Conservation (phyloP, 139 green algal species). For the Picochlorum sp. region DNA sequence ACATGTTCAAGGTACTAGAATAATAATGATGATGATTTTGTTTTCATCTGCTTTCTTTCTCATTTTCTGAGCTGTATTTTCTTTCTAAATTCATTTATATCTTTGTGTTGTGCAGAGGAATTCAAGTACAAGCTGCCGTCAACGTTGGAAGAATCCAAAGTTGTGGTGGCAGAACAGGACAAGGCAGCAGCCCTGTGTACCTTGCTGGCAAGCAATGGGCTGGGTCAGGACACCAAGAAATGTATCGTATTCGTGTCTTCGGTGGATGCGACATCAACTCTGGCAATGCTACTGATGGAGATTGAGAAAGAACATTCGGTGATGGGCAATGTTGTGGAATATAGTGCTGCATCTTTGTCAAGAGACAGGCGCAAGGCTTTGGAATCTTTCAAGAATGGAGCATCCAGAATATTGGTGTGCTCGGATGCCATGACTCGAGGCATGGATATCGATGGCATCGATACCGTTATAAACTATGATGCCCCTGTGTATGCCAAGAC, state of each 20-base stretch:
- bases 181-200: slow-evolving; percentile 67
- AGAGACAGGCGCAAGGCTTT: slow-evolving; percentile 10
- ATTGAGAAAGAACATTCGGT: neutral
- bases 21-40: slow-evolving; percentile 1
- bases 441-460: slow-evolving; percentile 69
- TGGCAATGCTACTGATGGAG: slow-evolving; percentile 22
- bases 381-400: neutral
- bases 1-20: slow-evolving; percentile 12
- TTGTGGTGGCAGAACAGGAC: slow-evolving; percentile 48
- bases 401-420: slow-evolving; percentile 56
- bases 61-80: too few relatives aligned
- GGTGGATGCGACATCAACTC: slow-evolving; percentile 61
- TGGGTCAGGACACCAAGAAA: slow-evolving; percentile 22
- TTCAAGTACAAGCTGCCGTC: slow-evolving; percentile 58
- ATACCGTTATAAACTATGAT: slow-evolving; percentile 81
- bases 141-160: slow-evolving; percentile 61
- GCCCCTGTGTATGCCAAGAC: slow-evolving; percentile 78
- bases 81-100: too few relatives aligned
- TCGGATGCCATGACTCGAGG: slow-evolving; percentile 83
- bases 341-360: slow-evolving; percentile 28
- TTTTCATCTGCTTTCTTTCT: neutral
- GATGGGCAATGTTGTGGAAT: slow-evolving; percentile 37
- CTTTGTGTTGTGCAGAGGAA: slow-evolving; percentile 6
- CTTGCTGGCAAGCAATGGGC: slow-evolving; percentile 38
- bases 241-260: slow-evolving; percentile 80